phyloP scores from a whole-genome alignment of 441 rosid genomes.

The Jatropha podagrica region DNA sequence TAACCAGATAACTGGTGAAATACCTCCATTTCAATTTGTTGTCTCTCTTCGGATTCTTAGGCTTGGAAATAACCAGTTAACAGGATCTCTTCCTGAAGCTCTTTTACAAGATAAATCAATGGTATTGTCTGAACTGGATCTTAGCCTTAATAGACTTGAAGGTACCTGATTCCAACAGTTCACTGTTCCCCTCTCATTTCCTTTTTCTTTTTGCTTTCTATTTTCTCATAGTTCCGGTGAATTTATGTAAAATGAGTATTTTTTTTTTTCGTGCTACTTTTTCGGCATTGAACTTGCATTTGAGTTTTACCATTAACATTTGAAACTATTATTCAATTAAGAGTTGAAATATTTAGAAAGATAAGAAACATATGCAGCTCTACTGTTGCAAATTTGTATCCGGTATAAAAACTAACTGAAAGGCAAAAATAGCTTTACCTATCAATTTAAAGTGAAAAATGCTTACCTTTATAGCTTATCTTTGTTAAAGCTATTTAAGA shows the following conservation, averaged over 20 bases:
- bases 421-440: neutral
- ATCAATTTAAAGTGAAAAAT: neutral
- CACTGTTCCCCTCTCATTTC: neutral
- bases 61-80: constrained; percentile 64
- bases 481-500: neutral
- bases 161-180: constrained; percentile 42
- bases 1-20: constrained; percentile 55
- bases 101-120: constrained; percentile 59
- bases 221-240: neutral
- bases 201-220: neutral
- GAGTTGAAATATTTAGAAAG: neutral
- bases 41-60: constrained; percentile 70
- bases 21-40: constrained; percentile 67
- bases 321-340: neutral
- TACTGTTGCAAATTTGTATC: neutral
- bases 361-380: neutral
- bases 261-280: neutral
- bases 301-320: neutral
- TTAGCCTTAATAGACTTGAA: constrained; percentile 73
- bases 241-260: neutral
- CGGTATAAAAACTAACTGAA: neutral
- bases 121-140: constrained; percentile 76
- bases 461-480: neutral
- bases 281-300: neutral
- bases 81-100: constrained; percentile 63